Conservation (phyloP, 208 protist genomes). For the Tritrichomonas musculus region DNA sequence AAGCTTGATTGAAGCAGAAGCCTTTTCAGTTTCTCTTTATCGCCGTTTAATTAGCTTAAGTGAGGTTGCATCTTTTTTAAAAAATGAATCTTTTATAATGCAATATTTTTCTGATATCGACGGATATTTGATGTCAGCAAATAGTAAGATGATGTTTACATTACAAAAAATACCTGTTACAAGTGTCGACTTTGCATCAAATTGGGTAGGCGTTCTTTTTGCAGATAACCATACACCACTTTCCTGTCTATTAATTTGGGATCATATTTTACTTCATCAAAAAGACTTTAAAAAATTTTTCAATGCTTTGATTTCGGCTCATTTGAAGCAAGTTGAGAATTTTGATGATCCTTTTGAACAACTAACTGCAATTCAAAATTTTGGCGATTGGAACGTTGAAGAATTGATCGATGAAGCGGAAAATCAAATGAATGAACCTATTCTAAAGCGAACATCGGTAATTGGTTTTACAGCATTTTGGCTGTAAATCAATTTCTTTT, state of each 20-base stretch:
- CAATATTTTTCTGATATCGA: background rate
- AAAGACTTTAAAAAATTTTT: background rate
- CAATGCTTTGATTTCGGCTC: background rate
- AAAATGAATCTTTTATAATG: background rate
- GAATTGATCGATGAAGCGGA: background rate
- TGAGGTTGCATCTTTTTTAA: background rate
- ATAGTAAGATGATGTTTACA: background rate
- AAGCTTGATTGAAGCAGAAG: background rate
- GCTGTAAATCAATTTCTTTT: too few relatives aligned
- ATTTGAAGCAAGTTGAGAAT: background rate
- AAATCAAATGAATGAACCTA: background rate
- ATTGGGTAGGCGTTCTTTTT: conserved; percentile 4
- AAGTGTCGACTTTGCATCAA: background rate
- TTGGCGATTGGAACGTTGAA: background rate
- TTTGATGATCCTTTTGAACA: background rate
- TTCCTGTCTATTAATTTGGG: background rate
- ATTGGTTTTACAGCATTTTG: background rate
- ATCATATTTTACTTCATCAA: background rate
- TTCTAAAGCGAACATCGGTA: background rate
- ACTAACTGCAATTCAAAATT: background rate
- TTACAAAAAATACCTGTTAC: background rate
- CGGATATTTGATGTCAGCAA: background rate
- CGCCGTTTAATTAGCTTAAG: background rate
- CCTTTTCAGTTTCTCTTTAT: background rate
- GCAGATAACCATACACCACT: background rate